phyloP scores from a whole-genome alignment of 768 basidiomycete genomes.

The Mycena floridula region DNA sequence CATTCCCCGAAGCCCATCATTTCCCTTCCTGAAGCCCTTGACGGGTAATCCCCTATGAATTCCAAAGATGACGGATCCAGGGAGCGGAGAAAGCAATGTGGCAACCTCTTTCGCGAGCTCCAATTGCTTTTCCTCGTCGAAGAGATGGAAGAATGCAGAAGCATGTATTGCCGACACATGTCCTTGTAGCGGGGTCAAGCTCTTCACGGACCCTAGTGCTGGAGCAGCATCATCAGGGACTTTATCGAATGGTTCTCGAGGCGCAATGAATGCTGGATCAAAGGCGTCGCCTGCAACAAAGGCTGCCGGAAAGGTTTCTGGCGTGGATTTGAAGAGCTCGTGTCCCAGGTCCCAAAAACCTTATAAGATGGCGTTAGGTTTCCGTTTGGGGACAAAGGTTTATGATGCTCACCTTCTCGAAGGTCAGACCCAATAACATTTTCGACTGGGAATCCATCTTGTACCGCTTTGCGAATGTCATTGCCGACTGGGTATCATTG shows the following conservation, averaged over 20 bases:
- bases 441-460: conserved; percentile 18
- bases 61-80: conserved; percentile 32
- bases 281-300: conserved; percentile 40
- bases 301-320: conserved; percentile 31
- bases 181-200: conserved; percentile 34
- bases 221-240: conserved; percentile 9
- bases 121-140: conserved; percentile 26
- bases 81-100: conserved; percentile 23
- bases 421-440: conserved; percentile 19
- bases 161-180: conserved; percentile 36
- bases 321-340: conserved; percentile 34
- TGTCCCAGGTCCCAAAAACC: conserved; percentile 45
- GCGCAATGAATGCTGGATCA: conserved; percentile 27
- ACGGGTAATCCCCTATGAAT: conserved; percentile 16
- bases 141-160: conserved; percentile 37
- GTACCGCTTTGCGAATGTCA: conserved; percentile 18
- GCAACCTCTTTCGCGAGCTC: conserved; percentile 26
- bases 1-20: background rate
- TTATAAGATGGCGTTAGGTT: conserved; percentile 10
- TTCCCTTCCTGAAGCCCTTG: background rate
- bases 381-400: background rate
- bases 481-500: conserved; percentile 16
- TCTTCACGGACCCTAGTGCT: conserved; percentile 21
- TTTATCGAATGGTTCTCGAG: conserved; percentile 9
- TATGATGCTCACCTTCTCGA: conserved; percentile 10